phyloP scores from a whole-genome alignment of 2,329 filamentous ascomycete species.

The Pseudogymnoascus sp. region DNA sequence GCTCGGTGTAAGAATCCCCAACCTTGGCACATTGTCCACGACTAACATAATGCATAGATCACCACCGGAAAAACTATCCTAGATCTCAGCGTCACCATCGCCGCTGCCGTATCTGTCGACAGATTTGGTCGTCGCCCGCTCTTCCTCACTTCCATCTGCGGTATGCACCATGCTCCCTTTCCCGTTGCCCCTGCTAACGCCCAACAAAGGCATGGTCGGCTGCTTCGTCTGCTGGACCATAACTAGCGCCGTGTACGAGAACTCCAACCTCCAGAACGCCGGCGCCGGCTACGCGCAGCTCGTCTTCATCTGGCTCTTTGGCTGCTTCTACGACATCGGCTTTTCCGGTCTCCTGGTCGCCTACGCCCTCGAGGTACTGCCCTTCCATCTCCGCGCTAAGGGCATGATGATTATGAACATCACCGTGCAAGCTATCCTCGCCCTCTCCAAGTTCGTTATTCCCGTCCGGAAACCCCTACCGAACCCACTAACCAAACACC shows the following conservation, averaged over 20 bases:
- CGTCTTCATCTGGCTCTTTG: constrained; percentile 45
- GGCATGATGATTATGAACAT: constrained; percentile 55
- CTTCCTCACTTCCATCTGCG: constrained; percentile 7
- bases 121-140: constrained; percentile 12
- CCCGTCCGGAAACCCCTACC: constrained; percentile 47
- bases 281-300: constrained; percentile 38
- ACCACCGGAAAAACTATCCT: constrained; percentile 44
- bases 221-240: constrained; percentile 46
- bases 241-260: constrained; percentile 39
- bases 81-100: constrained; percentile 14
- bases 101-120: background rate
- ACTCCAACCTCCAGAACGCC: constrained; percentile 30
- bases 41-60: background rate
- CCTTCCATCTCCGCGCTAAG: constrained; percentile 40
- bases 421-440: constrained; percentile 26
- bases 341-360: constrained; percentile 54
- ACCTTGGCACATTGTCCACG: constrained; percentile 20
- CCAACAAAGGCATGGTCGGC: constrained; percentile 27
- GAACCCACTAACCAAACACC: background rate
- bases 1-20: constrained; percentile 38
- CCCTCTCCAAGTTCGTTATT: constrained; percentile 47
- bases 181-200: background rate
- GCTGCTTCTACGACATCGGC: constrained; percentile 47
- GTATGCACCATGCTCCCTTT: background rate
- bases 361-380: constrained; percentile 47